These are phyloP conservation scores for Parathielavia appendiculata DNA, from an alignment of 495 filamentous ascomycete genomes.

Conservation along the genomic window DNA sequence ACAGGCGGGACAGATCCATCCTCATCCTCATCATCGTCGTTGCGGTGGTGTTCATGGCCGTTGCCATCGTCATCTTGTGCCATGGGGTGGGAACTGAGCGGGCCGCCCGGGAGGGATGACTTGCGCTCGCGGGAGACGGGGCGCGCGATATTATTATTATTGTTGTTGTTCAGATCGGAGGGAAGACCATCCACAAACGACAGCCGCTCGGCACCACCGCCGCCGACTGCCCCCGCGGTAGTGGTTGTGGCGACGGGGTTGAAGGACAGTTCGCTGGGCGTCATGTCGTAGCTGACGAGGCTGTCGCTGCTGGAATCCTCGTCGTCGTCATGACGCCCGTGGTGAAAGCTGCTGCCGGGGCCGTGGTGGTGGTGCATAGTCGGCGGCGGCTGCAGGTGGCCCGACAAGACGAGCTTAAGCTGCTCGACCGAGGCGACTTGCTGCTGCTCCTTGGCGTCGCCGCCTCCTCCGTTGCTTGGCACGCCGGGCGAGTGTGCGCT, in stretches of 20 bases:
- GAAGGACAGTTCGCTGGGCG: conserved; percentile 51
- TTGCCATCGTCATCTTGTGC: conserved; percentile 19
- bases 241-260: conserved; percentile 33
- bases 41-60: not conserved
- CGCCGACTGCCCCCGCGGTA: conserved; percentile 15
- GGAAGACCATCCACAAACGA: no score
- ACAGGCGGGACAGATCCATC: conserved; percentile 40
- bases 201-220: conserved; percentile 2
- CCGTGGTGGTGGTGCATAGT: conserved; percentile 29
- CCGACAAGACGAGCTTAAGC: conserved; percentile 68
- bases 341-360: not conserved
- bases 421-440: conserved; percentile 78
- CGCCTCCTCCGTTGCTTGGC: conserved; percentile 54
- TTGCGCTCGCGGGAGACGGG: conserved; percentile 19
- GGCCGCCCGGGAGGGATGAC: conserved; percentile 31
- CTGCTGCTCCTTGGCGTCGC: conserved; percentile 45
- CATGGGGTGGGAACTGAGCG: conserved; percentile 45
- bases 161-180: not conserved
- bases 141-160: conserved; percentile 9
- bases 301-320: conserved; percentile 51
- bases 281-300: conserved; percentile 53
- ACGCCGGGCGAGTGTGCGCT: conserved; percentile 48
- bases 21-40: not conserved
- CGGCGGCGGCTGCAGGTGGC: conserved; percentile 34
- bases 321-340: no score